These are phyloP conservation scores for Coprinopsis marcescibilis DNA, from an alignment of 768 basidiomycete species.

Conservation along the genomic window DNA sequence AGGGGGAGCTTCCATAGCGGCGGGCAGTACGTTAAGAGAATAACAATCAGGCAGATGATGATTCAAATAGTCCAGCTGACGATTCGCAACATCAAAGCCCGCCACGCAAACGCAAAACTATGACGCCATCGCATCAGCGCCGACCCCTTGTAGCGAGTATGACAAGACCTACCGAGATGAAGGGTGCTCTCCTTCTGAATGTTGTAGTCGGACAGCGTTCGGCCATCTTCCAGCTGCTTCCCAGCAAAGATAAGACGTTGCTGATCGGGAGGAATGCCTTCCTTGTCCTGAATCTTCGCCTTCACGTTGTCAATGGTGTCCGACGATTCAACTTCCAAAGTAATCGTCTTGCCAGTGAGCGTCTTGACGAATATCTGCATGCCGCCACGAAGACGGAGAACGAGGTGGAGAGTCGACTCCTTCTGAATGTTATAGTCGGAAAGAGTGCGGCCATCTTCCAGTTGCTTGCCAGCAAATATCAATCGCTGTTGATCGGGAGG, in stretches of 20 bases:
- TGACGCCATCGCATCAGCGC: neutral
- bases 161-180: conserved; percentile 36
- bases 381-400: conserved; percentile 63
- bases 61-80: conserved; percentile 2
- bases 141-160: neutral
- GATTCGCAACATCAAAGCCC: conserved; percentile 48
- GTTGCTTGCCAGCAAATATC: conserved; percentile 91
- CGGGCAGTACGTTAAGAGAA: neutral
- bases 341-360: conserved; percentile 72
- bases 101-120: conserved; percentile 74
- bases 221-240: conserved; percentile 75
- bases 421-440: conserved; percentile 82
- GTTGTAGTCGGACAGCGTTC: conserved; percentile 73
- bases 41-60: conserved; percentile 16
- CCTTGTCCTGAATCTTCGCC: conserved; percentile 76
- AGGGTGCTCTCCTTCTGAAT: conserved; percentile 74
- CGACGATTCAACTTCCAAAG: conserved; percentile 68
- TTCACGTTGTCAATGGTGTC: conserved; percentile 78
- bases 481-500: conserved; percentile 86
- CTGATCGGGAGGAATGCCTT: conserved; percentile 75
- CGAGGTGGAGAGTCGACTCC: conserved; percentile 70
- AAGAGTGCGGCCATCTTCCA: conserved; percentile 91
- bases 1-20: neutral
- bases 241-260: conserved; percentile 78
- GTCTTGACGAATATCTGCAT: conserved; percentile 75